These are phyloP conservation scores for Durusdinium trenchii DNA, from an alignment of 73 alveolate genomes.

Conservation along the genomic window DNA sequence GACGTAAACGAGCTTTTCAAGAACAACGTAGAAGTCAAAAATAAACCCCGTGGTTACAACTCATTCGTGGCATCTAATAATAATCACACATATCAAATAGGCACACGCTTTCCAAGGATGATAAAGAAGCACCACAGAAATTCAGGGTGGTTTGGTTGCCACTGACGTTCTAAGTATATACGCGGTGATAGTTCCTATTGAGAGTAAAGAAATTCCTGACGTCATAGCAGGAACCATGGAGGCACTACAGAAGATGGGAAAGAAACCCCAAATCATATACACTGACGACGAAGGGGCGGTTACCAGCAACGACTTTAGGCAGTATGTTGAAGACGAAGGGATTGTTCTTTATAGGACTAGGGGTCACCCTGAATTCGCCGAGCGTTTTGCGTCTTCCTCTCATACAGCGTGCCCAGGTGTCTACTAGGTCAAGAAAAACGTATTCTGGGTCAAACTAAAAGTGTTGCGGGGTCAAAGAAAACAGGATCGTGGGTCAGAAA, in stretches of 20 bases:
- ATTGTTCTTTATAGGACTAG: conserved; percentile 9
- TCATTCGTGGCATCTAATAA: conserved; percentile 22
- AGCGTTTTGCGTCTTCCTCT: too few species aligned
- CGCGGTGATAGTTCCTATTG: neutral
- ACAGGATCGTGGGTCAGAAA: too few species aligned
- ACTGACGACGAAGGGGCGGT: conserved; percentile 15
- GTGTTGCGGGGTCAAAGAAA: too few species aligned
- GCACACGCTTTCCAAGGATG: neutral
- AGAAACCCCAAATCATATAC: neutral
- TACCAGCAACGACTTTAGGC: neutral
- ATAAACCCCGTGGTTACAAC: conserved; percentile 9
- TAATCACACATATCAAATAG: neutral
- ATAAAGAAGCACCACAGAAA: neutral
- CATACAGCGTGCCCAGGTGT: too few species aligned
- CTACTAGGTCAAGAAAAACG: too few species aligned
- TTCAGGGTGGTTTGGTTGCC: neutral
- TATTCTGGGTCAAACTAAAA: too few species aligned
- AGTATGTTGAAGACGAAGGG: conserved; percentile 20
- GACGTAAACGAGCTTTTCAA: neutral
- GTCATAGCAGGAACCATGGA: conserved; percentile 1
- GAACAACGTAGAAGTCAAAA: conserved; percentile 23
- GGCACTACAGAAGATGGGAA: neutral
- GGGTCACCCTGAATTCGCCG: conserved; percentile 16
- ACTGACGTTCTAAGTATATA: neutral
- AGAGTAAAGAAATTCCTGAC: conserved; percentile 19